Conservation (phyloP, 192 early-diverging fungal genomes). For the Spizellomyces sp. region DNA sequence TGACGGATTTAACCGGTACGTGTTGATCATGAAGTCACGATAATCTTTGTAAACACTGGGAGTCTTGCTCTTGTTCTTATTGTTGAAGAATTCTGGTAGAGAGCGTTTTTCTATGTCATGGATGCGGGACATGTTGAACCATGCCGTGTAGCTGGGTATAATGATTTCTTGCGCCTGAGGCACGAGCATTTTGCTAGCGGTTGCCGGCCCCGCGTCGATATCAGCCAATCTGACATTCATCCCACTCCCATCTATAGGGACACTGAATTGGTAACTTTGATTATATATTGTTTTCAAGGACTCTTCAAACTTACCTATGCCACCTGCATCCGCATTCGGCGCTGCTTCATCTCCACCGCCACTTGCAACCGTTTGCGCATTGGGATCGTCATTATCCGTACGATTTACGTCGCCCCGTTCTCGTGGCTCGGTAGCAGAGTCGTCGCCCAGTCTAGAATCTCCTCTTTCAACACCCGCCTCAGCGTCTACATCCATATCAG, state of each 20-base stretch:
- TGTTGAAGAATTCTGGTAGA: slow-evolving; percentile 96
- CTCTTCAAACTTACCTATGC: not conserved
- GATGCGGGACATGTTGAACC: slow-evolving; percentile 83
- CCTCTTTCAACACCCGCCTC: not conserved
- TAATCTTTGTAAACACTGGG: slow-evolving; percentile 88
- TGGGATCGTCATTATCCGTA: not conserved
- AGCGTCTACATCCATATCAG: slow-evolving; percentile 4
- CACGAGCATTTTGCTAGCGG: slow-evolving; percentile 34
- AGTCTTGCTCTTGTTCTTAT: slow-evolving; percentile 90
- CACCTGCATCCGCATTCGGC: slow-evolving; percentile 1
- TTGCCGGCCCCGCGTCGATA: slow-evolving; percentile 13
- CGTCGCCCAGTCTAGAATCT: not conserved
- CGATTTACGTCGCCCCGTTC: not conserved
- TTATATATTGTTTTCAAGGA: no score
- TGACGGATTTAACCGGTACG: slow-evolving; percentile 89
- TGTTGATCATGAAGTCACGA: slow-evolving; percentile 98
- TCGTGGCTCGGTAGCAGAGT: not conserved
- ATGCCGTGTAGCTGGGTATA: slow-evolving; percentile 87
- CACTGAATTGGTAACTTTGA: not conserved
- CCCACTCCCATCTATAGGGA: slow-evolving; percentile 25
- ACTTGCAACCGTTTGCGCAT: not conserved
- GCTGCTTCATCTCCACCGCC: not conserved
- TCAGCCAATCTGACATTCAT: slow-evolving; percentile 25
- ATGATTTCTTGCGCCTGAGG: slow-evolving; percentile 48
- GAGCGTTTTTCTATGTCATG: slow-evolving; percentile 87